Evolutionary conservation across 2,329 filamentous ascomycete genomes (phyloP).

Genomic region (Epichloe coenophiala): DNA sequence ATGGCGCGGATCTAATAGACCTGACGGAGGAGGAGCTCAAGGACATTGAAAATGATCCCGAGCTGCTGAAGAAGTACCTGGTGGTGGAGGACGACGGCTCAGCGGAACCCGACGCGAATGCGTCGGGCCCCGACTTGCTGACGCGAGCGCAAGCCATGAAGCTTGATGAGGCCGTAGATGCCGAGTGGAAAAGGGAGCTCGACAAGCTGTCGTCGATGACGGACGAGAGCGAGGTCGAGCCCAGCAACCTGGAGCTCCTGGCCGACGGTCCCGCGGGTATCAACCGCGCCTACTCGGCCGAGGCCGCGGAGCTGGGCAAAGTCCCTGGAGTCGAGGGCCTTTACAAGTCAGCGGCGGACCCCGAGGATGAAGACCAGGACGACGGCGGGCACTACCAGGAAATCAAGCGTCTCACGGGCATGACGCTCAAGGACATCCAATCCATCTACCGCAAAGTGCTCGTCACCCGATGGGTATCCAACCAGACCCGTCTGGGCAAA

Average conservation of each 20-base stretch:
- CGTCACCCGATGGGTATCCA: conserved; percentile 61
- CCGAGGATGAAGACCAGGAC: conserved; percentile 36
- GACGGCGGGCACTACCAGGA: conserved; percentile 35
- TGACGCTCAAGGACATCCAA: conserved; percentile 38
- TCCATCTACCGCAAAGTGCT: conserved; percentile 56
- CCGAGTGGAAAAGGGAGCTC: conserved; percentile 24
- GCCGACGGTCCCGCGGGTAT: conserved; percentile 23
- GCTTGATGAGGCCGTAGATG: conserved; percentile 24
- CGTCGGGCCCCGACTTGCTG: conserved; percentile 14
- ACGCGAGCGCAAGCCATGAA: conserved; percentile 22
- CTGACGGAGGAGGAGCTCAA: conserved; percentile 36
- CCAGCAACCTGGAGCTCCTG: conserved; percentile 23
- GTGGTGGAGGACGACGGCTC: conserved; percentile 17
- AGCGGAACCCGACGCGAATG: conserved; percentile 11
- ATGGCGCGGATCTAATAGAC: conserved; percentile 30
- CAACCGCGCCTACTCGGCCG: conserved; percentile 24
- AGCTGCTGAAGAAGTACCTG: conserved; percentile 25
- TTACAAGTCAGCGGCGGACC: conserved; percentile 35
- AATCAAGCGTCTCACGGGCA: conserved; percentile 40
- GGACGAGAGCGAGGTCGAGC: conserved; percentile 18
- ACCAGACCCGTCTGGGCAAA: conserved; percentile 96
- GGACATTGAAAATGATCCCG: conserved; percentile 25
- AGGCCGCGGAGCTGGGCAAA: conserved; percentile 37
- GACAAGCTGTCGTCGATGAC: conserved; percentile 19
- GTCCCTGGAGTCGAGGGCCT: conserved; percentile 38